These are phyloP conservation scores for Talaromyces verruculosus DNA, from an alignment of 2,329 filamentous ascomycete species.

Conservation along the genomic window DNA sequence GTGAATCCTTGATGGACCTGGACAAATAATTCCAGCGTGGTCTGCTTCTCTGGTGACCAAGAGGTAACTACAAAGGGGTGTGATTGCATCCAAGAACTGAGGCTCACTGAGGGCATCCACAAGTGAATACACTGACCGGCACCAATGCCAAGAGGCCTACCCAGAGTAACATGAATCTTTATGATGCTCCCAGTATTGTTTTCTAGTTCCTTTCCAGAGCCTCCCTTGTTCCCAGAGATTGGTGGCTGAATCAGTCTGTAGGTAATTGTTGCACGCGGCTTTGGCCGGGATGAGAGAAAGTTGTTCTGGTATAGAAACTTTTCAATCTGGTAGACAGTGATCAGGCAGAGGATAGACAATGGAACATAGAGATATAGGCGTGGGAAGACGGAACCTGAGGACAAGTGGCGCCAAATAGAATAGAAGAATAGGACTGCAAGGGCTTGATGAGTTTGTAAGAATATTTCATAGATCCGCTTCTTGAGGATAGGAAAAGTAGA, in stretches of 20 bases:
- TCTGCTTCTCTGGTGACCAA: slow-evolving; percentile 28
- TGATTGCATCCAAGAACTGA: slow-evolving; percentile 28
- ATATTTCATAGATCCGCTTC: slow-evolving; percentile 29
- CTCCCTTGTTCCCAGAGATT: neutral
- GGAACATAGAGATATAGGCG: slow-evolving; percentile 27
- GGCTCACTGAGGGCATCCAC: slow-evolving; percentile 31
- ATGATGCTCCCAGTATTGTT: slow-evolving; percentile 18
- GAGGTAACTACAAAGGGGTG: slow-evolving; percentile 31
- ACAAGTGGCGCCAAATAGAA: slow-evolving; percentile 27
- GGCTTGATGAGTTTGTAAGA: slow-evolving; percentile 28
- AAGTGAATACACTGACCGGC: slow-evolving; percentile 34
- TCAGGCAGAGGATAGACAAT: slow-evolving; percentile 25
- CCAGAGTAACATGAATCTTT: slow-evolving; percentile 26
- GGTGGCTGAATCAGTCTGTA: neutral
- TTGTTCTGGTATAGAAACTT: slow-evolving; percentile 27
- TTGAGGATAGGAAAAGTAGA: slow-evolving; percentile 27
- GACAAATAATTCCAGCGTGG: slow-evolving; percentile 36
- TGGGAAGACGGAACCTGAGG: slow-evolving; percentile 17
- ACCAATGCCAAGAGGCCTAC: slow-evolving; percentile 26
- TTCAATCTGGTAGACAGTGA: slow-evolving; percentile 23
- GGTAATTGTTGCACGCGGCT: slow-evolving; percentile 26
- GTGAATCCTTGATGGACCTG: slow-evolving; percentile 32
- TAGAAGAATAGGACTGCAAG: slow-evolving; percentile 27
- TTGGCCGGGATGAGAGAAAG: slow-evolving; percentile 25
- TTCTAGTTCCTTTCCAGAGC: slow-evolving; percentile 3